Evolutionary conservation across 768 basidiomycete species (phyloP).

Genomic region (Macrocybe gigantea): DNA sequence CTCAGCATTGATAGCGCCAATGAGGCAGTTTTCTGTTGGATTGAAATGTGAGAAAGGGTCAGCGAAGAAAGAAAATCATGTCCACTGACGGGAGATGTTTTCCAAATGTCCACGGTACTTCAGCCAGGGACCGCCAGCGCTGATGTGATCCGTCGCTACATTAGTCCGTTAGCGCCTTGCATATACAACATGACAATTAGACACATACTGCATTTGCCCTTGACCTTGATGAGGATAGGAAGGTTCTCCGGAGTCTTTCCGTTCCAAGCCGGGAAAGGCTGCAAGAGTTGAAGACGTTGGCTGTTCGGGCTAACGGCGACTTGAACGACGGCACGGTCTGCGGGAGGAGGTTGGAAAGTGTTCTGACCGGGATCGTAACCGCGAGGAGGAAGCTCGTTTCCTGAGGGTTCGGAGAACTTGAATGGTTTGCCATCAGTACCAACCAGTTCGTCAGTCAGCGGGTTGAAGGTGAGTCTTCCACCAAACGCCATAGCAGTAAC

Average conservation of each 20-base stretch:
- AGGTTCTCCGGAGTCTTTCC: conserved; percentile 86
- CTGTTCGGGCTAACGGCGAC: conserved; percentile 83
- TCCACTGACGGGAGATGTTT: conserved; percentile 84
- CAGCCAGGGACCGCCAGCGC: conserved; percentile 98
- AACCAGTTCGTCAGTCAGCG: conserved; percentile 81
- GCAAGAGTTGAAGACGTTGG: conserved; percentile 86
- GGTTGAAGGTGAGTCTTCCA: conserved; percentile 94
- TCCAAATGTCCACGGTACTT: conserved; percentile 99
- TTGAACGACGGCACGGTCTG: conserved; percentile 72
- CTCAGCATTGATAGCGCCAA: conserved; percentile 94
- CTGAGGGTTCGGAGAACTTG: conserved; percentile 91
- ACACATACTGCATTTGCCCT: conserved; percentile 95
- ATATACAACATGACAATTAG: conserved; percentile 1
- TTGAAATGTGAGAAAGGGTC: conserved; percentile 5
- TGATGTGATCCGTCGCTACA: conserved; percentile 86
- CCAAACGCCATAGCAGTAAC: conserved; percentile 97
- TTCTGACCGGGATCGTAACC: conserved; percentile 97
- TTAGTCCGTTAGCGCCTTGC: neutral
- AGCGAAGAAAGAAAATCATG: neutral
- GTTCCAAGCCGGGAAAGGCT: conserved; percentile 90
- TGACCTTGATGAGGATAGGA: conserved; percentile 95
- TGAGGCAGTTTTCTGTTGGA: conserved; percentile 83
- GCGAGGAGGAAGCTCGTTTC: conserved; percentile 88
- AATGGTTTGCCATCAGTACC: conserved; percentile 94
- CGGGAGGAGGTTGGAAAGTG: conserved; percentile 94